Percentiles rank a stretch among this genome's conserved stretches.
Evolutionary conservation across 164 flowering plant species (phyloP).

Genomic region (Amborella trichopoda): DNA sequence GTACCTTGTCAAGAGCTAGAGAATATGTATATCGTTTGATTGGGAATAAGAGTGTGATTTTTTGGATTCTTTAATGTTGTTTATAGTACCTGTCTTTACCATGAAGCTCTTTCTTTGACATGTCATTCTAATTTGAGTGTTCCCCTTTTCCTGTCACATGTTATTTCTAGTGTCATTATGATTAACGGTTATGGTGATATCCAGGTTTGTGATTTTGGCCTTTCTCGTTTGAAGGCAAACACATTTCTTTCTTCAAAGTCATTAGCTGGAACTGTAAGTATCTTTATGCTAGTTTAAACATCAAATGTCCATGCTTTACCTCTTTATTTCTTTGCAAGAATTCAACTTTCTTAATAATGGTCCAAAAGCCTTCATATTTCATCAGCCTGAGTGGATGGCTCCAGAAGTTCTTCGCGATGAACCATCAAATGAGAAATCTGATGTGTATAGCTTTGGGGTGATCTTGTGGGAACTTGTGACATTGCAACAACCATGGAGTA

Average conservation of each 20-base stretch:
- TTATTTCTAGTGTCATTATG: too few species aligned
- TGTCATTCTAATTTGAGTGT: too few species aligned
- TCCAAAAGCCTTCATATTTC: not conserved
- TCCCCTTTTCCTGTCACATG: too few species aligned
- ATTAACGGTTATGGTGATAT: too few species aligned
- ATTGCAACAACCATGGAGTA: slow-evolving; percentile 85
- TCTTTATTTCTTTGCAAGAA: not conserved
- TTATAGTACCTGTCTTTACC: too few species aligned
- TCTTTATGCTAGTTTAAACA: not conserved
- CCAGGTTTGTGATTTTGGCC: slow-evolving; percentile 98
- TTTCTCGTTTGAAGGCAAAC: slow-evolving; percentile 85
- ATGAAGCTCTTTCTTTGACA: too few species aligned
- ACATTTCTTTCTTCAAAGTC: slow-evolving; percentile 98
- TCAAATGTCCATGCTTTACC: not conserved
- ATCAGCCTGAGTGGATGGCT: slow-evolving; percentile 98
- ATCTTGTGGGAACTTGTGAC: slow-evolving; percentile 92
- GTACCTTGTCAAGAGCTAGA: too few species aligned
- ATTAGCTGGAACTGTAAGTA: slow-evolving; percentile 96
- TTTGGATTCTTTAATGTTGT: too few species aligned
- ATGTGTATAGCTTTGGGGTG: slow-evolving; percentile 86
- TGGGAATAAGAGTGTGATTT: too few species aligned
- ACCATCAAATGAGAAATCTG: slow-evolving; percentile 92
- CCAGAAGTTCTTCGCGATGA: slow-evolving; percentile 97
- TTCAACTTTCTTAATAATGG: not conserved
- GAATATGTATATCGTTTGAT: too few species aligned